Evolutionary conservation across 78 protist genomes (phyloP), one percentile per base, ranked within the genome.

Genomic region (Capsaspora owczarzaki): DNA sequence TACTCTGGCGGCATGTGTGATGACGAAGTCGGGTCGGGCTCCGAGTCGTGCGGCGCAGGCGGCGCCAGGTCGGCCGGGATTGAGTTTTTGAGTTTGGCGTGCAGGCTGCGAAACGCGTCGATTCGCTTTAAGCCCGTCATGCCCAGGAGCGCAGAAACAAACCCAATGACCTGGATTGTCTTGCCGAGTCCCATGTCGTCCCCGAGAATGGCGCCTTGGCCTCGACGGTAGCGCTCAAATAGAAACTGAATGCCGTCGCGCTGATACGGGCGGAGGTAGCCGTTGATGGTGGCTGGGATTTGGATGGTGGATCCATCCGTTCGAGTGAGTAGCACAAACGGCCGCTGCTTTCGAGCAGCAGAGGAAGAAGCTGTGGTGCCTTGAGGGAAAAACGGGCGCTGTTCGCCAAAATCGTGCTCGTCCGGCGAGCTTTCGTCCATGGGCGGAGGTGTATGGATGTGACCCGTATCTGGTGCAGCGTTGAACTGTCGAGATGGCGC

Each of bases 101-200:
- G 66, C 20, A 56, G 33, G 6, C 66, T 12, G 25, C 25, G 51
- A 14, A 5, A 46, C 25, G 25, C 51, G 51, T 46, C 5, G 12
- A 5, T 25, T 12, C 2, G 35, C 6, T 3, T 3, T 3, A 25
- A 56, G 19, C 66, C 8, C 35, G 8, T 3, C 66, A 8, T 14
- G 33, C 66, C 19, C 31, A 5, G 31, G 6, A 56, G 35, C 66
- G 66, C 6, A 6, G 6, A 4, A 5, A 84, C 53, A 5, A 84
- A 44, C 2, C 56, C 69, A 44, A 91, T 81, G 29, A 89, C 33
- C 85, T 91, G 87, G 42, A 74, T 72, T 23, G 87, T 84, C 71
- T 84, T 84, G 27, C 87, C 87, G 44, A 84, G 66, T 3, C 87
- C 87, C 87, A 95, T 93, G 71, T 95, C 96, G 47, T 95, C 97